Conservation (phyloP, 2,329 filamentous ascomycete genomes). For the Claviceps quebecensis region DNA sequence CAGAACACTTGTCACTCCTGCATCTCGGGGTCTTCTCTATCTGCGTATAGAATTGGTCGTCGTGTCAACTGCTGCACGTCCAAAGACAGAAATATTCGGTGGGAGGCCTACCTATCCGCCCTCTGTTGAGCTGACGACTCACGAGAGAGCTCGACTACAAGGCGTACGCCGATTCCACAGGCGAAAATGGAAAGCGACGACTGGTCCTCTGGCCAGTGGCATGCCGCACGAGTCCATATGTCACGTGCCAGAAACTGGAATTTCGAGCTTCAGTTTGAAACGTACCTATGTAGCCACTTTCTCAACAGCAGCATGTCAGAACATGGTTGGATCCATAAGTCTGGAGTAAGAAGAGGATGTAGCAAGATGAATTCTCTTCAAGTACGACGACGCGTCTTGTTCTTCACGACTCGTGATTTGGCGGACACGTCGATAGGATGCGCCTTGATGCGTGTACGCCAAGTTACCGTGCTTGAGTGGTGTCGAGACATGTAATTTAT, state of each 20-base stretch:
- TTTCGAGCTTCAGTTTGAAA: conserved; percentile 34
- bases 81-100: conserved; percentile 8
- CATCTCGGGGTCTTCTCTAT: conserved; percentile 35
- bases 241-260: conserved; percentile 35
- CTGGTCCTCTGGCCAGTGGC: conserved; percentile 27
- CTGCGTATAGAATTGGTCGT: conserved; percentile 19
- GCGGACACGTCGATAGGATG: conserved; percentile 31
- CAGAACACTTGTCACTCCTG: conserved; percentile 24
- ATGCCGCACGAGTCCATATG: conserved; percentile 33
- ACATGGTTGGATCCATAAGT: too few relatives aligned
- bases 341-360: conserved; percentile 22
- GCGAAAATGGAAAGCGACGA: conserved; percentile 39
- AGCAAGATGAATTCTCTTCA: conserved; percentile 39
- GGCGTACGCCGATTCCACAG: conserved; percentile 30
- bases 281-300: conserved; percentile 39
- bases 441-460: conserved; percentile 35
- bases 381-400: conserved; percentile 27
- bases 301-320: not conserved
- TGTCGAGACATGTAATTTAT: conserved; percentile 36
- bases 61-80: too few relatives aligned
- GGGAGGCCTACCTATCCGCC: conserved; percentile 28
- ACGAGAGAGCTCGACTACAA: conserved; percentile 31
- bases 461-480: conserved; percentile 40
- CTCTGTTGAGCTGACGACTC: conserved; percentile 35
- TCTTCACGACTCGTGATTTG: conserved; percentile 20